Conservation (phyloP, 1,284 basidiomycete species). For the Ceratobasidium sp. region DNA sequence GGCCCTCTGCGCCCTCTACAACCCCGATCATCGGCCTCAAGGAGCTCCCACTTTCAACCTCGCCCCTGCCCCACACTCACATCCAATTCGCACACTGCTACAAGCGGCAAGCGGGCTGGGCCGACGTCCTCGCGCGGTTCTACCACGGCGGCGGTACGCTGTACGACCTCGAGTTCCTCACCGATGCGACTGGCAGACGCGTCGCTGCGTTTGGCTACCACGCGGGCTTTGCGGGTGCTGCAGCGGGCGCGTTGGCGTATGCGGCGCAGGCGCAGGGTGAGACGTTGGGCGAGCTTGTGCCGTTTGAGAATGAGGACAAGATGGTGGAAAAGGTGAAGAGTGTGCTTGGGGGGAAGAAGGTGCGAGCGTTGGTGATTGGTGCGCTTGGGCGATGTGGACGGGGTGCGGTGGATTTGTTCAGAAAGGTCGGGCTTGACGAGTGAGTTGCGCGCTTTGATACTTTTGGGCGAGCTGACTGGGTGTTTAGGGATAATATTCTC, state of each 20-base stretch:
- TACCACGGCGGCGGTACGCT: conserved; percentile 87
- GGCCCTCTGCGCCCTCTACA: conserved; percentile 82
- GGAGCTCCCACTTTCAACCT: conserved; percentile 87
- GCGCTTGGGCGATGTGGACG: conserved; percentile 95
- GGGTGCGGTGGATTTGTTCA: conserved; percentile 96
- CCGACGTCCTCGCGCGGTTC: conserved; percentile 89
- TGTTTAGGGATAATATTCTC: conserved; percentile 85
- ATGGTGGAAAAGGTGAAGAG: conserved; percentile 83
- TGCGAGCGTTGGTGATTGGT: conserved; percentile 95
- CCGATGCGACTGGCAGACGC: conserved; percentile 85
- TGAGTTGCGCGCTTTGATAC: conserved; percentile 58
- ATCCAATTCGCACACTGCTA: conserved; percentile 99
- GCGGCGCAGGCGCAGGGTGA: conserved; percentile 76
- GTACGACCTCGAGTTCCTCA: conserved; percentile 98
- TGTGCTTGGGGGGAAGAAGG: conserved; percentile 74
- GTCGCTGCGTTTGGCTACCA: conserved; percentile 99
- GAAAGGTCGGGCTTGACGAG: conserved; percentile 94
- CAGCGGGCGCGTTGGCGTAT: conserved; percentile 89
- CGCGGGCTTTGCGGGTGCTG: conserved; percentile 98
- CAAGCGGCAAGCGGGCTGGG: conserved; percentile 97
- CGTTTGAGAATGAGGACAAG: conserved; percentile 84
- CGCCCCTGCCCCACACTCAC: conserved; percentile 91
- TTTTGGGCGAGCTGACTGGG: conserved; percentile 3
- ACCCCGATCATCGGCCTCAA: conserved; percentile 96
- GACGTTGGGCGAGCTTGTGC: conserved; percentile 76